Evolutionary conservation across 345 rosid species (phyloP), one percentile per base, ranked within the genome.

Genomic region (Jatropha curcas): DNA sequence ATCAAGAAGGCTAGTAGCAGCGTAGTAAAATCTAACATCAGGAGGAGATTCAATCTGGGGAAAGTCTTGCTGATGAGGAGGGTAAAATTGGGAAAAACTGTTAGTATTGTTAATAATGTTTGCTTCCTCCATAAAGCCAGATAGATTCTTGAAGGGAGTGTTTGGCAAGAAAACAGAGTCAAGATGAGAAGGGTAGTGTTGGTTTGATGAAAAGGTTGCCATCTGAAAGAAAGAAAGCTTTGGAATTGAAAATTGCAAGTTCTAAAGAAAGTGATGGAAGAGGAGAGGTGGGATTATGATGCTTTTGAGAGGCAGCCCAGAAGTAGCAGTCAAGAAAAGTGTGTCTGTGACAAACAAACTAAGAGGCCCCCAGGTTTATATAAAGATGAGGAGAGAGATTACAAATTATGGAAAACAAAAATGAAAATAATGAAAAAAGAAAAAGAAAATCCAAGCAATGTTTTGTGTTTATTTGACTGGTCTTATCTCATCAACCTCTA

Each of bases 191-290:
- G 86, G 82, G 60, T 81, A 74, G 70, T 24, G 79, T 52, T 83
- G 91, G 77, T 75, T n/a, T n/a, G n/a, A 74, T 68, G 86, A 79
- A 79, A 89, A 89, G 57, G 87, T 80, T 79, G 91, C 85, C 93
- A 89, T 87, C 64, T 75, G 10, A 24, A 46, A 51, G 24, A 24
- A n/a, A 16, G 27, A 10, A 7, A 68, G 78, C 75, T 69, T 76
- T 70, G 78, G 64, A 70, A 63, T 60, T 35, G 74, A 60, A 48
- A 53, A 24, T 62, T 67, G 80, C 68, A 72, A 48, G 71, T 65
- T 78, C 71, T 63, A 73, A 43, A 76, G 84, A 69, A 81, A 78
- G 81, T 65, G 86, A 72, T 52, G 25, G 71, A 50, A 59, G 71
- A 74, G 45, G 64, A 41, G 45, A 43, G 72, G 61, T 34, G 64